A percentile compares a stretch with the other conserved stretches of the same genome.
Conservation (phyloP, 2,329 filamentous ascomycete species). For the Raffaelea albimanens region DNA sequence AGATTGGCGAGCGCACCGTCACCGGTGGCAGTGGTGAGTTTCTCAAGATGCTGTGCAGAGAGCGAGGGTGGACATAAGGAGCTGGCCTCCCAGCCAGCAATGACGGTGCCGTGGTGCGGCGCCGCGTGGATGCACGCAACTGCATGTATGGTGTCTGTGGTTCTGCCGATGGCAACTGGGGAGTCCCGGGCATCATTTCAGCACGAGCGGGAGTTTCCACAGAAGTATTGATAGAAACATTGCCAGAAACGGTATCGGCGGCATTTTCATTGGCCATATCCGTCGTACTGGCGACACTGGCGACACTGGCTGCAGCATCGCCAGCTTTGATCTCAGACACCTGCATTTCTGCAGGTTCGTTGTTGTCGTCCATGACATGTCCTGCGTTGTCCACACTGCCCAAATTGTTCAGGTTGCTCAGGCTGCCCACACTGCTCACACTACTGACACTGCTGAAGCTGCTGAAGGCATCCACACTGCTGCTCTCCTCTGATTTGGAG, state of each 20-base stretch:
- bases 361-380: no score
- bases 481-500: background rate
- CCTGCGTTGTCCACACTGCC: background rate
- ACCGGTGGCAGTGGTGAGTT: conserved; percentile 54
- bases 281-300: no score
- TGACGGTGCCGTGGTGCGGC: conserved; percentile 25
- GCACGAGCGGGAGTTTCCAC: no score
- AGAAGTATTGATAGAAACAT: no score
- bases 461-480: background rate
- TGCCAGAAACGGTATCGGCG: no score
- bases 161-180: background rate
- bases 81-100: conserved; percentile 19
- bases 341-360: background rate
- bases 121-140: conserved; percentile 23
- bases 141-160: conserved; percentile 3
- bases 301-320: no score
- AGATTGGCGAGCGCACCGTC: conserved; percentile 39
- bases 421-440: background rate
- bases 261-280: no score
- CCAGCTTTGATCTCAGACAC: no score
- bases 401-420: background rate
- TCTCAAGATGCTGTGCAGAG: conserved; percentile 54
- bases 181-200: background rate
- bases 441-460: background rate
- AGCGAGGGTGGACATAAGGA: conserved; percentile 50